phyloP scores from a whole-genome alignment of 1,284 basidiomycete species.

The Golubevia pallescens region DNA sequence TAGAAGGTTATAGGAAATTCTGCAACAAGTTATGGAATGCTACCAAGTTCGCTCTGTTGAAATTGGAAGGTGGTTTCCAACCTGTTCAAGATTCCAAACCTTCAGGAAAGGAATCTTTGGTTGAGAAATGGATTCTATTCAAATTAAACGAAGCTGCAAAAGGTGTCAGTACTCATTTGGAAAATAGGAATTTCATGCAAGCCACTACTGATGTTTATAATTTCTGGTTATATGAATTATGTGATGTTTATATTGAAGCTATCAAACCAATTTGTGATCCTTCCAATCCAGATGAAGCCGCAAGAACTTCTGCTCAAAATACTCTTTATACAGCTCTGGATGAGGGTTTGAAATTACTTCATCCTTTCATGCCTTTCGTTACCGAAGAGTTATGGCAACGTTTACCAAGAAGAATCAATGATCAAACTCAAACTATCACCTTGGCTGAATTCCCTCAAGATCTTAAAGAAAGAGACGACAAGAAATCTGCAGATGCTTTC shows the following conservation, averaged over 20 bases:
- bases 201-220: constrained; percentile 86
- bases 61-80: constrained; percentile 56
- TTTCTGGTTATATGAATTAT: constrained; percentile 98
- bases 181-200: constrained; percentile 87
- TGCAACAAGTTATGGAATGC: constrained; percentile 99
- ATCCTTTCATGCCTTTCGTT: constrained; percentile 99
- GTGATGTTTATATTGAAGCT: constrained; percentile 92
- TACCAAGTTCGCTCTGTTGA: constrained; percentile 82
- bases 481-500: constrained; percentile 67
- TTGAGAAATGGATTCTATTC: constrained; percentile 94
- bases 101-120: constrained; percentile 87
- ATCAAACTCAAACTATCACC: constrained; percentile 86
- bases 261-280: constrained; percentile 83
- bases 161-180: constrained; percentile 78
- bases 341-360: constrained; percentile 83
- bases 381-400: constrained; percentile 99
- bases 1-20: constrained; percentile 98
- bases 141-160: constrained; percentile 83
- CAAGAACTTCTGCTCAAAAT: constrained; percentile 85
- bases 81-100: constrained; percentile 33
- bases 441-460: constrained; percentile 80
- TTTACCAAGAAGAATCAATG: constrained; percentile 81
- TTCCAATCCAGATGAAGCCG: constrained; percentile 73
- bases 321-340: constrained; percentile 96
- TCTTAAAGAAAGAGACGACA: constrained; percentile 24